These are phyloP conservation scores for Penicillium roqueforti DNA, from an alignment of 495 filamentous ascomycete genomes.

Conservation along the genomic window DNA sequence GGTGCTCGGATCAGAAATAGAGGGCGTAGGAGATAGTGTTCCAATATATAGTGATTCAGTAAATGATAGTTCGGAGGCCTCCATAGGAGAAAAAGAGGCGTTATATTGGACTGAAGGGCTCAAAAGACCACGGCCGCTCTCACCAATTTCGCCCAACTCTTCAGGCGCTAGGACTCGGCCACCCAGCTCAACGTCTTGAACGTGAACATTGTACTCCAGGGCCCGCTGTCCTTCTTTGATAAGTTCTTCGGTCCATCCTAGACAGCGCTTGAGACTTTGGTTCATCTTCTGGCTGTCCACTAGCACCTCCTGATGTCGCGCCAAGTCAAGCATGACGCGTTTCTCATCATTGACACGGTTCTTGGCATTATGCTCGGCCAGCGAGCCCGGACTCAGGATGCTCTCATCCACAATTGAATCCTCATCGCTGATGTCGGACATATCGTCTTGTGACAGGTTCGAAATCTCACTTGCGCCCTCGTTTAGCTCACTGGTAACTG, in stretches of 20 bases:
- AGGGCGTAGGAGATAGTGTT: neutral
- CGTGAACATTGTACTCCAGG: conserved; percentile 70
- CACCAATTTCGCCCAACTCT: conserved; percentile 55
- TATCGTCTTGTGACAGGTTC: conserved; percentile 32
- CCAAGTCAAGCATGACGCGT: conserved; percentile 73
- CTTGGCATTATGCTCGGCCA: conserved; percentile 39
- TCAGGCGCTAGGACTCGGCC: conserved; percentile 73
- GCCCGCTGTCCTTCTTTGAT: conserved; percentile 85
- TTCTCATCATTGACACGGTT: conserved; percentile 62
- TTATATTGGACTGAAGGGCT: conserved; percentile 27
- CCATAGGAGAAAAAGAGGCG: conserved; percentile 3
- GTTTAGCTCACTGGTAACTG: conserved; percentile 35
- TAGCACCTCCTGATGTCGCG: conserved; percentile 82
- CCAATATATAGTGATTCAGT: conserved; percentile 14
- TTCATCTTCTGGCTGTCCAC: conserved; percentile 91
- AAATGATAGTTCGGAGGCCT: conserved; percentile 5
- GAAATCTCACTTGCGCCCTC: conserved; percentile 36
- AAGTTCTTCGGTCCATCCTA: conserved; percentile 80
- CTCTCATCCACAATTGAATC: conserved; percentile 38
- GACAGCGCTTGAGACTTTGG: conserved; percentile 81
- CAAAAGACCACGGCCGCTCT: conserved; percentile 32
- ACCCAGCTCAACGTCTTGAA: conserved; percentile 74
- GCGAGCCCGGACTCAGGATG: conserved; percentile 31
- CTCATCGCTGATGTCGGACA: conserved; percentile 47
- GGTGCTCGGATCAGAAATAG: neutral